Base-by-base conservation (phyloP, 495 filamentous ascomycete species). In the Aspergillus sparsus region DNA sequence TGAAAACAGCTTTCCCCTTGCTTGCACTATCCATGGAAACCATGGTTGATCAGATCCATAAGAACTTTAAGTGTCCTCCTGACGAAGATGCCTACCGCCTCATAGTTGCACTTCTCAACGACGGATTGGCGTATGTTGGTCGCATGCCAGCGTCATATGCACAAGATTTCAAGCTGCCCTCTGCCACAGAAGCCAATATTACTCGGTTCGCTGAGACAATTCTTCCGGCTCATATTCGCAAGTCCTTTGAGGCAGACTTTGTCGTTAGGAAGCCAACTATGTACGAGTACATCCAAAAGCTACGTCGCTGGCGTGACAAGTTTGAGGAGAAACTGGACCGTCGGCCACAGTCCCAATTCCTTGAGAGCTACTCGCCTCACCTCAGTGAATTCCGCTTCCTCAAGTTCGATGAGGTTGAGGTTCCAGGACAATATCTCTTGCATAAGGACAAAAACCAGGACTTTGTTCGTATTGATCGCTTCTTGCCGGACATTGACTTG, bases 391-490 rank as follows among this genome's bases (percentile, higher is more conserved):
- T 98, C 78, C 83, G 90, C 49, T 98, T 96, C 78, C 87, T 92
- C 68, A 97, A 97, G 70, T 97, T 98, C 63, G 95, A 99, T 70
- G 95, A 98, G 62, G 93, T 99, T 45, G 95, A 99, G 74, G 86
- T 99, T 46, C 95, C 95, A 1, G 95, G 95, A 2, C 95, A 99
- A 72, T 99, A 99, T 70, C 79, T 99, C 49, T 84, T 93, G 64
- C 95, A 96, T 72, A 92, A 92, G 68, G 95, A 99, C 70, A 98
- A 98, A 82, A 98, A 98, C 69, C 90, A 94, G 66, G 95, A 98
- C 70, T 98, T 99, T 67, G 86, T 98, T 58, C 87, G 91, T 32
- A 97, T 99, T 58, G 95, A 99, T 68, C 87, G 93, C 33, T 97
- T 99, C 84, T 73, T 98, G 67, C 92, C 95, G 11, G 87, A 91